Evolutionary conservation across 305 asterid species (phyloP).

Genomic region (Ilex paraguariensis): DNA sequence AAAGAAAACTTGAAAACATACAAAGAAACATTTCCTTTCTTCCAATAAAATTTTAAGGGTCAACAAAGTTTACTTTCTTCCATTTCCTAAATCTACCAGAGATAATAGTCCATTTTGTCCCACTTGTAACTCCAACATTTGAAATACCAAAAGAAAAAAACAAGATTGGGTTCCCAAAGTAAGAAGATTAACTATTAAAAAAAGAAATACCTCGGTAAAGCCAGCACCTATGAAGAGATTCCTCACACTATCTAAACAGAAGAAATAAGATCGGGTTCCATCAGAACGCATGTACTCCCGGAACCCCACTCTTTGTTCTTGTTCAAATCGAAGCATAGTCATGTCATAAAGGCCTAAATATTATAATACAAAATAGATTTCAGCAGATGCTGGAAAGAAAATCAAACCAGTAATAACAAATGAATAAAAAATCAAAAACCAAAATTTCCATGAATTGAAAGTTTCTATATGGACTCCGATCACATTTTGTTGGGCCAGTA

Average conservation of each 20-base stretch:
- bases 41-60: no score
- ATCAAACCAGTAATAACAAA: not conserved
- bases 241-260: slow-evolving; percentile 61
- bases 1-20: not conserved
- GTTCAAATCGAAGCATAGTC: slow-evolving; percentile 92
- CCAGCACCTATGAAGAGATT: slow-evolving; percentile 59
- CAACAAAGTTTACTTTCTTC: no score
- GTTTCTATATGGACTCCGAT: not conserved
- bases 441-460: slow-evolving; percentile 6
- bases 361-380: slow-evolving; percentile 9
- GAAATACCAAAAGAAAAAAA: no score
- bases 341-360: slow-evolving; percentile 80
- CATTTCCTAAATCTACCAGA: no score
- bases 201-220: slow-evolving; percentile 56
- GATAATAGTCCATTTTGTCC: no score
- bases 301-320: slow-evolving; percentile 64
- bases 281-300: slow-evolving; percentile 86
- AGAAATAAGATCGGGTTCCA: slow-evolving; percentile 89
- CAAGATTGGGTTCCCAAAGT: no score
- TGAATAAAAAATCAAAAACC: not conserved
- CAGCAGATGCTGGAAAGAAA: slow-evolving; percentile 5
- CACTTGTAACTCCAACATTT: no score
- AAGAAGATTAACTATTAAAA: no score
- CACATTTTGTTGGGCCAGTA: slow-evolving; percentile 23
- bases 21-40: not conserved